A percentile compares a stretch with the other conserved stretches of the same genome.
These are phyloP conservation scores for Psilocybe cubensis DNA, from an alignment of 768 basidiomycete genomes.

Conservation along the genomic window DNA sequence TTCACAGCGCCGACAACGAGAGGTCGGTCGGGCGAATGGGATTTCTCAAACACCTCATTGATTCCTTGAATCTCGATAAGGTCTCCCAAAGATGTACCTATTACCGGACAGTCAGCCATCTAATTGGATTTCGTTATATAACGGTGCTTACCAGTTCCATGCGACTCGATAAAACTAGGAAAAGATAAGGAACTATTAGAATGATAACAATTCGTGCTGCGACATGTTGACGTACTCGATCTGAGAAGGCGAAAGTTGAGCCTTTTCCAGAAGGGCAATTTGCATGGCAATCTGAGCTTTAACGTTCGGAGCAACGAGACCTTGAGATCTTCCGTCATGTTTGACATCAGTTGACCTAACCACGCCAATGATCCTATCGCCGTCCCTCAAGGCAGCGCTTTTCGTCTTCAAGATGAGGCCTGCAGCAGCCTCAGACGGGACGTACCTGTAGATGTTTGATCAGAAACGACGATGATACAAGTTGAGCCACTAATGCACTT, in stretches of 20 bases:
- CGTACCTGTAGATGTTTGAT: constrained; percentile 28
- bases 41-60: constrained; percentile 35
- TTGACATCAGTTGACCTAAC: constrained; percentile 33
- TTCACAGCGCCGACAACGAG: constrained; percentile 37
- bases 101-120: not conserved
- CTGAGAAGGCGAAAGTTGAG: constrained; percentile 29
- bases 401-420: constrained; percentile 37
- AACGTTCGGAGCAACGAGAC: constrained; percentile 36
- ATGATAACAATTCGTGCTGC: not conserved
- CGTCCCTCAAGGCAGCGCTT: constrained; percentile 35
- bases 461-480: not conserved
- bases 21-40: constrained; percentile 31
- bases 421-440: constrained; percentile 38
- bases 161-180: constrained; percentile 38
- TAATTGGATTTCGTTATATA: too few species aligned
- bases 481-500: not conserved
- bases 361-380: constrained; percentile 34
- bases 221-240: constrained; percentile 34
- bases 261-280: constrained; percentile 29
- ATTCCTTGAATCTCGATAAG: constrained; percentile 40
- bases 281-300: constrained; percentile 36
- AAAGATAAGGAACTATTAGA: not conserved
- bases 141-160: constrained; percentile 39
- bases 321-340: constrained; percentile 39
- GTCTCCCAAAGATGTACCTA: constrained; percentile 38